Evolutionary conservation across 177 flowering plant genomes (phyloP).

Genomic region (Vitis hybrid): DNA sequence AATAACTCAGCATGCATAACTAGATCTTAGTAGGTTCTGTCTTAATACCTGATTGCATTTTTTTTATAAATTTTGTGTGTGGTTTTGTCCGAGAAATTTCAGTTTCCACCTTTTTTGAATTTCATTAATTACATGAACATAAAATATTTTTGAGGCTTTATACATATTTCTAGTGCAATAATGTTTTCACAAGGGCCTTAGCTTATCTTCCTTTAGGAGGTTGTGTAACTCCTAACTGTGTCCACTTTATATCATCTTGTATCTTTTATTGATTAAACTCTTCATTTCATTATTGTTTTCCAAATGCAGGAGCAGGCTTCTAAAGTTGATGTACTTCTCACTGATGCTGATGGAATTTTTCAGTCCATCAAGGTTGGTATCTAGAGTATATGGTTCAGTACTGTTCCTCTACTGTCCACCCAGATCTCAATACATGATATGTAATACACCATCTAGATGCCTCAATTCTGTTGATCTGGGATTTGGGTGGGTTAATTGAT

Average conservation of each 20-base stretch:
- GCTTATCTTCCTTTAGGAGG: neutral
- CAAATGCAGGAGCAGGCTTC: conserved; percentile 57
- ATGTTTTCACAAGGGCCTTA: neutral
- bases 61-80: neutral
- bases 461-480: neutral
- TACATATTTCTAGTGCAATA: neutral
- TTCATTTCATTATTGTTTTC: neutral
- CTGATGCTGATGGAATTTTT: conserved; percentile 72
- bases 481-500: neutral
- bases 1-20: neutral
- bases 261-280: neutral
- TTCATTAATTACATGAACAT: too few species aligned
- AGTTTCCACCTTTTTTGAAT: neutral
- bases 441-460: conserved; percentile 3
- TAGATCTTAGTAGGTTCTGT: neutral
- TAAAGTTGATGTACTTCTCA: conserved; percentile 46
- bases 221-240: neutral
- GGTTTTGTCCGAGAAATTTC: neutral
- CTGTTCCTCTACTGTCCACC: neutral
- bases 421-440: neutral
- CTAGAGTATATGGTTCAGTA: neutral
- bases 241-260: neutral
- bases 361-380: conserved; percentile 80
- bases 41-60: neutral
- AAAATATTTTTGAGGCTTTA: neutral